Evolutionary conservation across 441 rosid genomes (phyloP), one percentile per base, ranked within the genome.

Genomic region (Mallotus repandus): DNA sequence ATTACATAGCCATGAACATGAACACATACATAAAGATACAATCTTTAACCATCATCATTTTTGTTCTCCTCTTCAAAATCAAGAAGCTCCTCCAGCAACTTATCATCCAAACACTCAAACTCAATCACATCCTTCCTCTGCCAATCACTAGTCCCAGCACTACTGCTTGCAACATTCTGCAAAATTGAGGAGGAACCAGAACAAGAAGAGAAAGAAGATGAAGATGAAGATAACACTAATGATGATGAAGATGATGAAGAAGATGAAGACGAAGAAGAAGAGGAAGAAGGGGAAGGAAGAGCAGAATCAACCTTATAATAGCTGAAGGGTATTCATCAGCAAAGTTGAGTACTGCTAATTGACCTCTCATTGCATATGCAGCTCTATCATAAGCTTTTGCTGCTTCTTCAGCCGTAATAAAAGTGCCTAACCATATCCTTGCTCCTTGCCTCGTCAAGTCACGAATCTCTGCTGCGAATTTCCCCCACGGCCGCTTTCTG

Each of bases 401-500:
- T 2, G 98, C 94, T 12, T 89, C 97, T 25, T 86, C 91, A 7
- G 91, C 97, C 10, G 94, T 86, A 56, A 84, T 84, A 49, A 89
- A 93, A 18, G 98, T 93, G 22, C 98, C 97, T 8, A 93, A 90
- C 97, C 97, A 93, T 16, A 90, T 84, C 1, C 97, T 84, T 0
- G 94, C 85, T 46, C 97, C 93, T 57, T 85, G 90, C 74, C 85
- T 90, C 74, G 74, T 38, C 0, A 96, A 93, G 76, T 93, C 94
- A 12, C 98, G 87, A 87, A 93, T 93, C 92, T 93, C 98, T 0
- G 97, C 94, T 0, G 92, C 91, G 80, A 81, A 91, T 38, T 88
- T 81, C 21, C 94, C 92, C 94, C 92, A 89, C 9, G 94, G 96
- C 82, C 98, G 81, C 86, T 83, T 83, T 66, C 98, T 75, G 0